Base-by-base conservation (phyloP, 306 rosid species). In the Quercus ilex region DNA sequence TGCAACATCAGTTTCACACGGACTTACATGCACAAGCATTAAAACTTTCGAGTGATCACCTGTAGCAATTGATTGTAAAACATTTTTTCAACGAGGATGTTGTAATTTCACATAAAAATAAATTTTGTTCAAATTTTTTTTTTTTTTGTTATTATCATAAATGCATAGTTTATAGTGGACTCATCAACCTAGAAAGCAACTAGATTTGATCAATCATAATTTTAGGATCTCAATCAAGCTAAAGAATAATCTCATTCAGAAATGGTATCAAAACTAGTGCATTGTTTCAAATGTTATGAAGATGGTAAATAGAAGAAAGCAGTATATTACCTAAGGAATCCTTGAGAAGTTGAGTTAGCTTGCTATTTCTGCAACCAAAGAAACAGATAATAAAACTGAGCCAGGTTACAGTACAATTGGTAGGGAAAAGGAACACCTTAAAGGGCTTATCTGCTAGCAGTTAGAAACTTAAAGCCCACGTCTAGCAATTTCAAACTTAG, bases 1-100 rank as follows among this genome's bases (percentile, higher is more conserved):
- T 15, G 85, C 91, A 19, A 89, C 88, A 88, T 94, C 97, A 71
- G 86, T 92, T 84, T 90, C 95, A 38, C 87, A 88, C 10, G 97
- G 95, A 78, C 97, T 92, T 84, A 92, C 86, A 82, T 91, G 99
- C 83, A 88, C 97, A 15, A 94, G 92, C 99, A 94, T 92, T 86
- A 94, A 85, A 58, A 91, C 95, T 90, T 94, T 92, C 18, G 99
- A 94, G 72, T 93, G 89, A 41, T 91, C 86, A 74, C 97, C 99
- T 94, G 74, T 19, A 82, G 78, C 59, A 84, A 69, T 81, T 71
- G 69, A 82, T 83, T 18, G 79, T 26, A 74, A 80, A 78, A 52
- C 41, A 55, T 73, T 74, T 41, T 76, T 49, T 75, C 53, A 3
- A 52, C 19, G 3, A 23, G 33, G 55, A 21, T n/a, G 38, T 15